Percentiles rank a stretch among this genome's conserved stretches.
These are phyloP conservation scores for Magnolia sinica DNA, from an alignment of 164 flowering plant species.

Conservation along the genomic window DNA sequence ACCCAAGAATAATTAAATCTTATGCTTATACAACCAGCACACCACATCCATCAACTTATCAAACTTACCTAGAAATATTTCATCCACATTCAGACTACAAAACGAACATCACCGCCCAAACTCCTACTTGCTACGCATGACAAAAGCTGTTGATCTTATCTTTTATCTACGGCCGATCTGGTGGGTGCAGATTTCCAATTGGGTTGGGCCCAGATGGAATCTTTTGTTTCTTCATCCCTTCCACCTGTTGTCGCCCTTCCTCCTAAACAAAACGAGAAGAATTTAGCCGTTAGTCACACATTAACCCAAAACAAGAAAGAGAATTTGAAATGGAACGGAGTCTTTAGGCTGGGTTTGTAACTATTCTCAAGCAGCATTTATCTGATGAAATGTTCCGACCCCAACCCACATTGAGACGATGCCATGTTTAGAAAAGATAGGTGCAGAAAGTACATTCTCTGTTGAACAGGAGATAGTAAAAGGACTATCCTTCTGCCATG, in stretches of 20 bases:
- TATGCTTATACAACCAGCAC: neutral
- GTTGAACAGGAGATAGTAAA: too few relatives aligned
- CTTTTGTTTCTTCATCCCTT: slow-evolving; percentile 29
- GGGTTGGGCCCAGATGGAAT: slow-evolving; percentile 62
- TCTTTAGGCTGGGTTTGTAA: neutral
- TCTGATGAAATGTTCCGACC: too few relatives aligned
- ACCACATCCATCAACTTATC: neutral
- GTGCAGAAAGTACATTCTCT: too few relatives aligned
- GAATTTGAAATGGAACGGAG: neutral
- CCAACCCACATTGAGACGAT: too few relatives aligned
- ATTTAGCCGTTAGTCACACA: slow-evolving; percentile 9
- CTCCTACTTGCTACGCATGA: neutral
- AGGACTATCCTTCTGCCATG: too few relatives aligned
- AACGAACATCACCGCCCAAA: neutral
- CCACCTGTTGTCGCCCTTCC: slow-evolving; percentile 23
- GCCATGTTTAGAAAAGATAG: too few relatives aligned
- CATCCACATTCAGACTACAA: neutral
- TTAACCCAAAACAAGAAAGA: neutral
- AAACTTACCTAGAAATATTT: neutral
- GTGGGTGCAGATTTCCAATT: slow-evolving; percentile 50
- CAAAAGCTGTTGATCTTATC: neutral
- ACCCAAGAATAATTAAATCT: neutral
- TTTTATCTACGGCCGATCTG: slow-evolving; percentile 30
- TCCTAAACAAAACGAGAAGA: slow-evolving; percentile 10
- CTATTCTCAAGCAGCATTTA: too few relatives aligned